Evolutionary conservation across 768 basidiomycete species (phyloP).

Genomic region (Mycena indigotica): DNA sequence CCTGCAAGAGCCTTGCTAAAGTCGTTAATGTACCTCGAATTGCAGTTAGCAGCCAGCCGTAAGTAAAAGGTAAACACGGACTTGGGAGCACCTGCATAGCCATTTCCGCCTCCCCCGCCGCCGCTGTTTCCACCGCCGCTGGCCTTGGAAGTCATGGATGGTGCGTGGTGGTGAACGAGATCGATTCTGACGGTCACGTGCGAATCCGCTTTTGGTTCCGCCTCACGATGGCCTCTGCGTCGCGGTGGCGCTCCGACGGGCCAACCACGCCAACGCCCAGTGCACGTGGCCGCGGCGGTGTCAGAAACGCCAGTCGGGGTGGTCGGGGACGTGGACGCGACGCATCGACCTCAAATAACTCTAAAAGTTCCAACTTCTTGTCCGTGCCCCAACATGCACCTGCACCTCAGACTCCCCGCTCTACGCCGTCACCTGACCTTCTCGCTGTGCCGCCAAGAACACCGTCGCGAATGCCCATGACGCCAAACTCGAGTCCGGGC

Average conservation of each 20-base stretch:
- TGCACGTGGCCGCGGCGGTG: background rate
- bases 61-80: conserved; percentile 9
- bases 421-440: too few species aligned
- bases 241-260: background rate
- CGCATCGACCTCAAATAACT: background rate
- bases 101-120: conserved; percentile 10
- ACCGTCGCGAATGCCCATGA: background rate
- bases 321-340: background rate
- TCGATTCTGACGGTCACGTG: background rate
- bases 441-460: background rate
- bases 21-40: conserved; percentile 67
- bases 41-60: background rate
- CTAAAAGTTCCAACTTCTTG: background rate
- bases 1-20: conserved; percentile 81
- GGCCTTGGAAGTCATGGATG: conserved; percentile 1
- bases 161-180: background rate
- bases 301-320: background rate
- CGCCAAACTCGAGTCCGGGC: conserved; percentile 11
- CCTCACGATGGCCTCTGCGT: background rate
- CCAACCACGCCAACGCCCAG: background rate
- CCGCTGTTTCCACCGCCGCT: background rate
- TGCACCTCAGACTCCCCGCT: background rate
- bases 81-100: conserved; percentile 19
- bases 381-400: background rate
- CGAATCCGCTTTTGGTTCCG: background rate